Evolutionary conservation across 345 rosid species (phyloP).

Genomic region (Gossypium ekmanianum): DNA sequence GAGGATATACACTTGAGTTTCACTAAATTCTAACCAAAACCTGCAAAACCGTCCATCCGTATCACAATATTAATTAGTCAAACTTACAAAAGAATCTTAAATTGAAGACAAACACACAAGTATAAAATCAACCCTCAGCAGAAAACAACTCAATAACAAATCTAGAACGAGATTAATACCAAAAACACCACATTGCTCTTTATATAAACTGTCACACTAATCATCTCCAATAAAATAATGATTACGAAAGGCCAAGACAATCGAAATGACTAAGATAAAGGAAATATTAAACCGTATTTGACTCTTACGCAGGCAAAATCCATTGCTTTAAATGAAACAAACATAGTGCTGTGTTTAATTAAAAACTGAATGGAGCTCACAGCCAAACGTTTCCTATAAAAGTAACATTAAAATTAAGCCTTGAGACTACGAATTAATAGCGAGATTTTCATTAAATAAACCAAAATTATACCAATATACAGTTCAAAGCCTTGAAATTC

Average conservation of each 20-base stretch:
- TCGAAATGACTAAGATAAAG: background rate
- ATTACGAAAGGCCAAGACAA: background rate
- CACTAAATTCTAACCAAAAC: conserved; percentile 48
- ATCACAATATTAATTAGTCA: conserved; percentile 8
- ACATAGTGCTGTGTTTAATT: background rate
- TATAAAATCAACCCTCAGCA: conserved; percentile 17
- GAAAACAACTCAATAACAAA: conserved; percentile 21
- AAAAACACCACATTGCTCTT: background rate
- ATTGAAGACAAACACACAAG: conserved; percentile 3
- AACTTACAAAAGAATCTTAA: conserved; percentile 10
- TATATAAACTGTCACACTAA: background rate
- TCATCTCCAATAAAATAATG: background rate
- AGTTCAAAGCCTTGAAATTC: conserved; percentile 19
- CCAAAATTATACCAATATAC: background rate
- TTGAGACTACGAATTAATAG: background rate
- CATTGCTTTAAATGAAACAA: background rate
- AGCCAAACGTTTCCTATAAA: background rate
- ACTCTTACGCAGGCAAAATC: background rate
- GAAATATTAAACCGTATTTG: background rate
- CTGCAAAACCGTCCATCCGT: conserved; percentile 39
- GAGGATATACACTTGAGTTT: conserved; percentile 7
- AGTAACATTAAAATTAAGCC: background rate
- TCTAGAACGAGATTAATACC: conserved; percentile 10
- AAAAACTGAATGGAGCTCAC: background rate
- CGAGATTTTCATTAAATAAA: background rate